Conservation (phyloP, 805 yeast species). For the Metschnikowia dekortorum region DNA sequence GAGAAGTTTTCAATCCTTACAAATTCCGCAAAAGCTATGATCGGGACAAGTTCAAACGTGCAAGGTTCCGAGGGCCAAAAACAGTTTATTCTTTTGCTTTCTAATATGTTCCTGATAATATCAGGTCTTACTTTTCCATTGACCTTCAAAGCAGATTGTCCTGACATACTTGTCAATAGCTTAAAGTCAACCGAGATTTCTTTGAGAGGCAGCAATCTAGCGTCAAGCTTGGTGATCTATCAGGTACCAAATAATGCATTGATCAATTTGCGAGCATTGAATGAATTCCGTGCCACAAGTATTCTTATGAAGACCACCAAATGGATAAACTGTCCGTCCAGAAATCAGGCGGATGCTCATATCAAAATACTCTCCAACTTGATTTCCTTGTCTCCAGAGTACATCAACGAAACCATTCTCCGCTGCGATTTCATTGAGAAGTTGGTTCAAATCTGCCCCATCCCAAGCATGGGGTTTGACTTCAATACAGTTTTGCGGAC, state of each 20-base stretch:
- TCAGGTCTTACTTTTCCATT: conserved; percentile 37
- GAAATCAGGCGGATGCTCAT: conserved; percentile 26
- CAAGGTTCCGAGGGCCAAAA: conserved; percentile 15
- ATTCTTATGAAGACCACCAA: conserved; percentile 30
- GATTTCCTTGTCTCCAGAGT: conserved; percentile 27
- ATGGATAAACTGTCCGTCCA: conserved; percentile 29
- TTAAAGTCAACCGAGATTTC: conserved; percentile 64
- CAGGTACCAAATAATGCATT: conserved; percentile 62
- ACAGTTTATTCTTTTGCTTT: conserved; percentile 25
- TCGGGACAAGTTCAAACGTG: conserved; percentile 17
- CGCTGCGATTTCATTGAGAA: conserved; percentile 50
- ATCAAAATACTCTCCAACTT: conserved; percentile 32
- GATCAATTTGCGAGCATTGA: conserved; percentile 50
- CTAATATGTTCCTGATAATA: conserved; percentile 33
- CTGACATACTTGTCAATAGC: conserved; percentile 46
- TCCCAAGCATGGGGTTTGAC: conserved; percentile 39
- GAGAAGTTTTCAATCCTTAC: conserved; percentile 23
- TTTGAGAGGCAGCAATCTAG: conserved; percentile 45
- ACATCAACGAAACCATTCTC: conserved; percentile 31
- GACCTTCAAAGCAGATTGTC: conserved; percentile 31
- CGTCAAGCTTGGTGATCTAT: conserved; percentile 43
- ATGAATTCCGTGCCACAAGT: conserved; percentile 36
- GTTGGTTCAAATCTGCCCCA: conserved; percentile 47
- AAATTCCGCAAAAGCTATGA: conserved; percentile 25
- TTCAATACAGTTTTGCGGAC: conserved; percentile 46